Evolutionary conservation across 176 grass and related monocot species (phyloP), one percentile per base, ranked within the genome.

Genomic region (Carex cristatella): DNA sequence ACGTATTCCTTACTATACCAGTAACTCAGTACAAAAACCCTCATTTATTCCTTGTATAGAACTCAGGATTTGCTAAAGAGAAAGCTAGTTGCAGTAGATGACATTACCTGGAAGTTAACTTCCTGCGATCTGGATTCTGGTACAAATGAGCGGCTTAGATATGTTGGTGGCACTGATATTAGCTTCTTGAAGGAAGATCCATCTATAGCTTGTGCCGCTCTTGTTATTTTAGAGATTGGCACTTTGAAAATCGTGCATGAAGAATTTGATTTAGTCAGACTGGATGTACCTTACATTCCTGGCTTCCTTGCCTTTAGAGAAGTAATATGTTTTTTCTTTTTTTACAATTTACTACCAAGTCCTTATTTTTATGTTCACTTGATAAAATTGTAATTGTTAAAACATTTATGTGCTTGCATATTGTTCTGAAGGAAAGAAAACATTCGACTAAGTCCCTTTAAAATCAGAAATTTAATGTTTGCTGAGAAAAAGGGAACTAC

Each of bases 281-380:
- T 95, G 57, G 89, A 93, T 85, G 93, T 98, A 51, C 91, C 93
- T 5, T 98, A 98, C 23, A 82, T 95, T 87, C 91, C 93, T 13
- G 91, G 93, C 40, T 98, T 98, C 82, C 95, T 98, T 89, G 95
- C 95, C 84, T 98, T 98, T 81, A 97, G 94, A 87, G 94, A 97
- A 90, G 94, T 91, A 86, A 10, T 35, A 1, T 35, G 4, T 46
- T 6, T 38, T 7, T 19, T 75, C 83, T 35, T 27, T 84, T 5
- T 6, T 10, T 79, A 37, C 1, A 54, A 80, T 69, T 53, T 15
- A 64, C 40, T 78, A 38, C 55, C 65, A 65, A 54, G 31, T 2
- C 48, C 72, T 55, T 31, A 55, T 3, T 46, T 46, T 46, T 42
- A 72, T 72, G 19, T 72, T 42, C 2, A 48, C 35, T 48, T 72